Conservation (phyloP, 805 yeast genomes). For the Schizosaccharomyces pombe region ASM294v3 CU329670.1:4034001-4034500, state of each 20-base stretch:
- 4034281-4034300: neutral
- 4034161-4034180: neutral
- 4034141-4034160: neutral
- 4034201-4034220: neutral
- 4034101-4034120: neutral
- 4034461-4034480: slow-evolving; percentile 63
- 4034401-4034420: slow-evolving; percentile 40
- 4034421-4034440: slow-evolving; percentile 38
- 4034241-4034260: neutral
- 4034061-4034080: neutral
- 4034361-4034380: slow-evolving; percentile 77
- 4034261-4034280: neutral
- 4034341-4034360: slow-evolving; percentile 68
- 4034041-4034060: neutral
- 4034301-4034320: slow-evolving; percentile 26
- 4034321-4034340: slow-evolving; percentile 78
- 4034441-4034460: slow-evolving; percentile 44
- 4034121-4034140: neutral
- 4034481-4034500: slow-evolving; percentile 58
- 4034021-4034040: neutral
- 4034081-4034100: neutral
- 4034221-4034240: neutral
- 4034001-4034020: neutral
- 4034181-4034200: too few species aligned
- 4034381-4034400: slow-evolving; percentile 77